Conservation (phyloP, 2,329 filamentous ascomycete genomes). For the Dryadomyces quercus-mongolicae region DNA sequence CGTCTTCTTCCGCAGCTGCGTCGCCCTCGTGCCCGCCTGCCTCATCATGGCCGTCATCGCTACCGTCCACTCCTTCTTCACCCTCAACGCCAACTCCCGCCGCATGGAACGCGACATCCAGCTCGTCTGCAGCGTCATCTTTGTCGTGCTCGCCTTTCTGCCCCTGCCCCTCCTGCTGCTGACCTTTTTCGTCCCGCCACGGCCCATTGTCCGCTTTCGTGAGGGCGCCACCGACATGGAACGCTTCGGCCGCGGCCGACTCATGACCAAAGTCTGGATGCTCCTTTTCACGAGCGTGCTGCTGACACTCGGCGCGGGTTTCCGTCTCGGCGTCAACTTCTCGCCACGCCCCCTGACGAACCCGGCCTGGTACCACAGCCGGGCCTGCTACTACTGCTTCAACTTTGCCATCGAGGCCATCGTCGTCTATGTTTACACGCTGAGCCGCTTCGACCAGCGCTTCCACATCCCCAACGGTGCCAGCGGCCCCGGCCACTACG, state of each 20-base stretch:
- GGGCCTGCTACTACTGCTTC: conserved; percentile 67
- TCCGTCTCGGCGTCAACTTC: conserved; percentile 51
- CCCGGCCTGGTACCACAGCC: conserved; percentile 59
- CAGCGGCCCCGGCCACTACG: conserved; percentile 41
- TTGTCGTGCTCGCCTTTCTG: conserved; percentile 54
- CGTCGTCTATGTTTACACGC: conserved; percentile 54
- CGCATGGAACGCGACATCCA: conserved; percentile 49
- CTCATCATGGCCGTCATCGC: conserved; percentile 55
- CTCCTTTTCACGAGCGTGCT: conserved; percentile 46
- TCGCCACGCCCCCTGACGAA: conserved; percentile 32
- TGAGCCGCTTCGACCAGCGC: conserved; percentile 58
- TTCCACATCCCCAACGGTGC: conserved; percentile 66
- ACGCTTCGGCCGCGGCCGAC: conserved; percentile 54
- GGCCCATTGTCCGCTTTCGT: conserved; percentile 10
- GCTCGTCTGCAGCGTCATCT: conserved; percentile 47
- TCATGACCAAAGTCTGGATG: conserved; percentile 54
- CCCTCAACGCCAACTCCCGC: conserved; percentile 37
- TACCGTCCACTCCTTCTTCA: conserved; percentile 56
- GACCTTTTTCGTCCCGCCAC: conserved; percentile 33
- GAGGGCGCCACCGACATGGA: conserved; percentile 24
- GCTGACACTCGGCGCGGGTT: conserved; percentile 56
- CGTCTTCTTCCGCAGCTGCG: conserved; percentile 43
- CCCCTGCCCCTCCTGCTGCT: conserved; percentile 44
- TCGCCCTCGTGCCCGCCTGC: conserved; percentile 39
- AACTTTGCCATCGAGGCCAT: conserved; percentile 65